Percentiles rank a stretch among this genome's conserved stretches.
These are phyloP conservation scores for Ramaria sp. DNA, from an alignment of 768 basidiomycete genomes.

Conservation along the genomic window DNA sequence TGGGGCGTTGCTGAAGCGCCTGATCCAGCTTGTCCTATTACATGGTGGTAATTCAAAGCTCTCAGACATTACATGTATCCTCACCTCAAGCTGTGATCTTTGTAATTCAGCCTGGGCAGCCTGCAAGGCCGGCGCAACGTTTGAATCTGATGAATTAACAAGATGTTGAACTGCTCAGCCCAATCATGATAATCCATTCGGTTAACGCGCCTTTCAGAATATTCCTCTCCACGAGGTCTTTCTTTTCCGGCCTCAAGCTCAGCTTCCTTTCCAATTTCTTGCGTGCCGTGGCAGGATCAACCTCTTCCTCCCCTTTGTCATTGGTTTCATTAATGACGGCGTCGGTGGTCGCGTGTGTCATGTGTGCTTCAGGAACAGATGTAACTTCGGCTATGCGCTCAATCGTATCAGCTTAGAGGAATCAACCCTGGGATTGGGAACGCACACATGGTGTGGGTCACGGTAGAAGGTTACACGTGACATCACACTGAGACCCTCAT, in stretches of 20 bases:
- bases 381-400: neutral
- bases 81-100: conserved; percentile 52
- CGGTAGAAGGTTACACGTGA: neutral
- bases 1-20: conserved; percentile 45
- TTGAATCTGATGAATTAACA: conserved; percentile 35
- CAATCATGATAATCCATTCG: neutral
- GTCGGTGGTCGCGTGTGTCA: neutral
- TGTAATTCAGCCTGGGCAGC: conserved; percentile 50
- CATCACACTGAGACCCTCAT: neutral
- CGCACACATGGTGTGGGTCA: neutral
- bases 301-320: neutral
- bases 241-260: conserved; percentile 42
- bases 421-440: neutral
- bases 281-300: neutral
- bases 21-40: conserved; percentile 52
- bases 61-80: conserved; percentile 10
- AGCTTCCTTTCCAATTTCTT: conserved; percentile 44
- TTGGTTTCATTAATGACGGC: neutral
- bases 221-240: conserved; percentile 53
- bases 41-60: neutral
- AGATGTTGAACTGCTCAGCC: neutral
- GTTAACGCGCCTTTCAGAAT: conserved; percentile 46
- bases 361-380: neutral
- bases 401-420: neutral
- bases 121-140: conserved; percentile 47